phyloP scores from a whole-genome alignment of 352 stramenopile species.

The Sclerospora graminicola region DNA sequence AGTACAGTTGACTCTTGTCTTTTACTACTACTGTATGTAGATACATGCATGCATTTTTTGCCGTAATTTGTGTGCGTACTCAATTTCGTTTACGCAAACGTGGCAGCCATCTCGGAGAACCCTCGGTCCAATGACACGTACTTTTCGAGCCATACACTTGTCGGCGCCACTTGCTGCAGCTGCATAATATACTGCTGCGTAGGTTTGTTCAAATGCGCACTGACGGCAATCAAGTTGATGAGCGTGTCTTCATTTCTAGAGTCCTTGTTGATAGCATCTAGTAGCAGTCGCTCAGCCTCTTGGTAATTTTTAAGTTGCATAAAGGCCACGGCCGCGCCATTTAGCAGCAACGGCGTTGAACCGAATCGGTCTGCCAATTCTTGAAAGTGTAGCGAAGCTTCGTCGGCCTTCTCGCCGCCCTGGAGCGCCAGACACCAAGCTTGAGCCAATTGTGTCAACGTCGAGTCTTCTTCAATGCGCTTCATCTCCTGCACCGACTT shows the following conservation, averaged over 20 bases:
- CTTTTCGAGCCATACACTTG: conserved; percentile 62
- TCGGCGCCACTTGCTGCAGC: conserved; percentile 65
- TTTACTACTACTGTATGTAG: too few species aligned
- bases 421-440: conserved; percentile 84
- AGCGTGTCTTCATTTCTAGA: conserved; percentile 87
- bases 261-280: conserved; percentile 82
- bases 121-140: conserved; percentile 56
- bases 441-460: conserved; percentile 89
- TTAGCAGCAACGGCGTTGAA: conserved; percentile 86
- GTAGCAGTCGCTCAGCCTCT: conserved; percentile 83
- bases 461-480: conserved; percentile 92
- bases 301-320: conserved; percentile 88
- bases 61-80: neutral
- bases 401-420: conserved; percentile 73
- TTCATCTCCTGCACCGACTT: conserved; percentile 86
- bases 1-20: too few species aligned
- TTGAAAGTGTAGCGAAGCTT: conserved; percentile 90
- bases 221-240: conserved; percentile 90
- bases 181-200: conserved; percentile 67
- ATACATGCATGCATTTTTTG: too few species aligned
- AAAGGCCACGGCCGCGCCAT: conserved; percentile 85
- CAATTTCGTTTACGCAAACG: conserved; percentile 36
- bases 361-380: conserved; percentile 93
- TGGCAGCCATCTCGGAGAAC: conserved; percentile 55
- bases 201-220: conserved; percentile 84